Evolutionary conservation across 2,329 filamentous ascomycete species (phyloP), one percentile per base, ranked within the genome.

Genomic region (Penicillium sp.): DNA sequence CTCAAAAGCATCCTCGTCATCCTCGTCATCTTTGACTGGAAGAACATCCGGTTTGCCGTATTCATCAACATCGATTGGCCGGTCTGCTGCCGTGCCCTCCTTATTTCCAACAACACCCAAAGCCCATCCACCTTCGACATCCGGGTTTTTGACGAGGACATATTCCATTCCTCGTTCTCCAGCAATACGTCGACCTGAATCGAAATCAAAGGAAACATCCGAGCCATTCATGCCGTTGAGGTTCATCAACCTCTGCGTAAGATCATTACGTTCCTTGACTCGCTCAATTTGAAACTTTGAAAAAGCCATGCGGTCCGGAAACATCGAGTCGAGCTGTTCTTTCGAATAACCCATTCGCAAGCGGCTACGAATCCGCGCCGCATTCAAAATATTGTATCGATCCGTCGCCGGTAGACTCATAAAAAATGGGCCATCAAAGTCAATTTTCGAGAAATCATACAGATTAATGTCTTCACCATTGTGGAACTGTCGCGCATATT

Each of bases 361-460:
- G 53, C 94, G 83, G 71, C 91, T 96, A 56, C 94, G 81, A 60
- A 99, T 70, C 60, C 94, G 83, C 1, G 95, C 94, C 1, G 95
- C 94, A 68, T 99, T 99, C 21, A 99, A 76, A 53, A 99, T 99
- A 65, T 97, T 97, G 77, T 99, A 99, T 49, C 93, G 85, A 76
- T 99, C 94, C 1, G 88, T 87, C 1, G 91, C 81, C 0, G 95
- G 94, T 57, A 99, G 74, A 69, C 91, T 96, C 70, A 89, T 84
- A 76, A 99, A 99, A 74, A 99, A 99, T 12, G 93, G 86, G 63
- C 92, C 90, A 63, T 97, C 89, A 66, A 97, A 99, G 69, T 99
- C 94, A 65, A 99, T 99, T 74, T 97, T 97, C 68, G 90, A 95
- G 69, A 99, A 99, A 74, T 97, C 93, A 73, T 97, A 97, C 5